phyloP scores from a whole-genome alignment of 2,329 filamentous ascomycete genomes.

The Aspergillus awamori region DNA sequence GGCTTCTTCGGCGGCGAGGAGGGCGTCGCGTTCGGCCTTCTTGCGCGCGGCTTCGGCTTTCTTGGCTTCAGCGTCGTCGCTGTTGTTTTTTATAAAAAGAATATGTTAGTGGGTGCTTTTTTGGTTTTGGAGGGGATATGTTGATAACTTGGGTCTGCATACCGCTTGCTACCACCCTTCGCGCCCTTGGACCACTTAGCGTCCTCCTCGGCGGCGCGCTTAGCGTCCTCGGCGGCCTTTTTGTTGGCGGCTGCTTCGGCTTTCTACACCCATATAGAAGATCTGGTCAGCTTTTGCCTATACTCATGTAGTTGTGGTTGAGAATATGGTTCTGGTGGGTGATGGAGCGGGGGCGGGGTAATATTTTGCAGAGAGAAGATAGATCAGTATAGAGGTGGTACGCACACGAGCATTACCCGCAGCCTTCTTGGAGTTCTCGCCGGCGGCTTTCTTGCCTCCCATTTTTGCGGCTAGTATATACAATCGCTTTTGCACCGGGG shows the following conservation, averaged over 20 bases:
- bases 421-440: constrained; percentile 84
- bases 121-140: background rate
- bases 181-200: constrained; percentile 82
- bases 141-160: constrained; percentile 14
- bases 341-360: constrained; percentile 31
- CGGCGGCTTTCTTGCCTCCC: constrained; percentile 68
- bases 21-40: constrained; percentile 87
- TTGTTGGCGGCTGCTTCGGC: constrained; percentile 84
- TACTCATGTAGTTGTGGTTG: background rate
- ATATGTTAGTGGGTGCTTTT: background rate
- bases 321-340: background rate
- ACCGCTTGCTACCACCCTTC: constrained; percentile 89
- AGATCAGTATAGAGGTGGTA: constrained; percentile 11
- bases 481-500: too few species aligned
- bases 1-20: constrained; percentile 81
- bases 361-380: background rate
- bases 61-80: constrained; percentile 81
- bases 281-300: too few species aligned
- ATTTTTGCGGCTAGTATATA: constrained; percentile 49
- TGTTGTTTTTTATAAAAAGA: constrained; percentile 40
- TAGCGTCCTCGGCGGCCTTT: constrained; percentile 68
- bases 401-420: constrained; percentile 72
- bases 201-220: constrained; percentile 68
- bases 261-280: constrained; percentile 63
- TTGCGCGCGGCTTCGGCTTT: constrained; percentile 80